A percentile compares a stretch with the other conserved stretches of the same genome.
Evolutionary conservation across 768 basidiomycete species (phyloP).

Genomic region (Leccinum pellstonianum): DNA sequence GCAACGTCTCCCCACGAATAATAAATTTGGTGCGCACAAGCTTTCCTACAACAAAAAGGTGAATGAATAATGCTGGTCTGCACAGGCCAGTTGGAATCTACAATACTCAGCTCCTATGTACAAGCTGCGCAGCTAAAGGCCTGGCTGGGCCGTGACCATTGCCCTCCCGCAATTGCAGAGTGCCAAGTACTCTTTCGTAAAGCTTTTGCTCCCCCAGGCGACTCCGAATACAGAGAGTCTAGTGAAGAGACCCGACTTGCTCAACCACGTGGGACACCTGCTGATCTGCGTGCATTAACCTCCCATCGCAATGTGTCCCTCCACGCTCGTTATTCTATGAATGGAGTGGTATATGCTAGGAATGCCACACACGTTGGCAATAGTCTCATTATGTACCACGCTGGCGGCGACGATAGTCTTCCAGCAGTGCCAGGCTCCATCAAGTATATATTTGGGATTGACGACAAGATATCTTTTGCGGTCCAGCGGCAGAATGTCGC

Average conservation of each 20-base stretch:
- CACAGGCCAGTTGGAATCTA: neutral
- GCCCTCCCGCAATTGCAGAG: neutral
- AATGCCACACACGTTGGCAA: neutral
- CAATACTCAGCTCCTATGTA: neutral
- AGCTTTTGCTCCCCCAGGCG: conserved; percentile 5
- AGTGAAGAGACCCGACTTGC: neutral
- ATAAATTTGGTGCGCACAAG: neutral
- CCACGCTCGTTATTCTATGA: neutral
- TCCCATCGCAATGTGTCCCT: neutral
- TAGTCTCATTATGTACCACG: neutral
- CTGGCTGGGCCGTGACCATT: neutral
- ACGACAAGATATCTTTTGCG: neutral
- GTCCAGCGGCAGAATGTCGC: neutral
- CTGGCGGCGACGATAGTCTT: neutral
- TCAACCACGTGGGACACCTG: neutral
- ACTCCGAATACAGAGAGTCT: neutral
- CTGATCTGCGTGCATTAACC: neutral
- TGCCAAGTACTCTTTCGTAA: neutral
- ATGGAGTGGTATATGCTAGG: neutral
- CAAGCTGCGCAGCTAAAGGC: neutral
- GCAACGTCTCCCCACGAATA: neutral
- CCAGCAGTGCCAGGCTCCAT: neutral
- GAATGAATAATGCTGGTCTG: neutral
- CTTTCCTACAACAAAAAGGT: neutral
- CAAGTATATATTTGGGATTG: conserved; percentile 1